Conservation (phyloP, 2,329 filamentous ascomycete genomes). For the Septoria petroselini region DNA sequence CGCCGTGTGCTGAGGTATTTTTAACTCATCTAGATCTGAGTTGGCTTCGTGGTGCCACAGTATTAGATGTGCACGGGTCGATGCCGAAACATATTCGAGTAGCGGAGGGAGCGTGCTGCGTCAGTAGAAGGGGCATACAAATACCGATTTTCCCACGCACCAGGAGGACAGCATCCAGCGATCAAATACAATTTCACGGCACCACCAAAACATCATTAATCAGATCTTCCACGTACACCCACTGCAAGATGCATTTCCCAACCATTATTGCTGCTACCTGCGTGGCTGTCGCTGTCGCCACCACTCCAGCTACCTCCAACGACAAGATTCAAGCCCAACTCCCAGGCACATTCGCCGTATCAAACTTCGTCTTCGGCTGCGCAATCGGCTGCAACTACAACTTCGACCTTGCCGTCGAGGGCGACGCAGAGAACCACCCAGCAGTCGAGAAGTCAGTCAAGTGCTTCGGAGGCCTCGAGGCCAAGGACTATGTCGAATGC, state of each 20-base stretch:
- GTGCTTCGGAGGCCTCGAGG: conserved; percentile 24
- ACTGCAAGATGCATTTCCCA: conserved; percentile 25
- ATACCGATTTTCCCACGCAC: background rate
- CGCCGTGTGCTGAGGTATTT: too few relatives aligned
- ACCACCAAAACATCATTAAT: background rate
- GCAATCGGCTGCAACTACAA: conserved; percentile 25
- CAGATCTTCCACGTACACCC: background rate
- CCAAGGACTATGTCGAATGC: conserved; percentile 29
- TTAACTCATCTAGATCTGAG: background rate
- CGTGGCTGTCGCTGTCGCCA: conserved; percentile 24
- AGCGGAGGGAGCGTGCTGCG: too few relatives aligned
- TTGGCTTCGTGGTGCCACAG: background rate
- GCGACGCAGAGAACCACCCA: conserved; percentile 21
- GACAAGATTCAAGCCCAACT: background rate
- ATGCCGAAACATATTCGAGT: background rate
- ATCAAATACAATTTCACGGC: too few relatives aligned
- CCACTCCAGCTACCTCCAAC: conserved; percentile 10
- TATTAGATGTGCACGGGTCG: background rate
- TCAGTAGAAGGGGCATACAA: background rate
- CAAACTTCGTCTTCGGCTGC: conserved; percentile 32
- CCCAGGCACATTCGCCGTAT: conserved; percentile 23
- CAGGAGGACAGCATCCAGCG: conserved; percentile 1
- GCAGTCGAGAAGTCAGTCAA: conserved; percentile 17
- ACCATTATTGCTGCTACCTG: conserved; percentile 23
- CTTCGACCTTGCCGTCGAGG: conserved; percentile 26